Conservation (phyloP, 2,329 filamentous ascomycete genomes). For the Colletotrichum karsti region DNA sequence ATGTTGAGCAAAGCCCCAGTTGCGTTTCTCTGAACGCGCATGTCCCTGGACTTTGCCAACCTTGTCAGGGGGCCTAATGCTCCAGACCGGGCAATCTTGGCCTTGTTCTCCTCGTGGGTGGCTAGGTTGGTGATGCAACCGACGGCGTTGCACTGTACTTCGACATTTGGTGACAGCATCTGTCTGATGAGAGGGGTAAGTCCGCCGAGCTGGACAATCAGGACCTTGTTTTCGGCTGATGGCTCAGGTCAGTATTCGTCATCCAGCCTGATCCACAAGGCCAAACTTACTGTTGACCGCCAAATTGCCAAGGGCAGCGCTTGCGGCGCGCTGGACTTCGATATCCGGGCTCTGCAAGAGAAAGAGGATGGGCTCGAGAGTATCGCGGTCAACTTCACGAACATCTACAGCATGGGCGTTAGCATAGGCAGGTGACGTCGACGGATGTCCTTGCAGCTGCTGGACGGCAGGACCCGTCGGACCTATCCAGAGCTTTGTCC, state of each 20-base stretch:
- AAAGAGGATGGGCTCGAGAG: slow-evolving; percentile 94
- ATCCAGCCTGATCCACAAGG: background rate
- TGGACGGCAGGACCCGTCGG: background rate
- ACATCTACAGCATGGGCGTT: slow-evolving; percentile 76
- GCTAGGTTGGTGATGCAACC: slow-evolving; percentile 98
- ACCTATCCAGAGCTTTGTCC: background rate
- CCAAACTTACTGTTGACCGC: slow-evolving; percentile 87
- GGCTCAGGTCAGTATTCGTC: background rate
- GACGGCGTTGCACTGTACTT: slow-evolving; percentile 98
- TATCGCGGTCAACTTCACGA: slow-evolving; percentile 92
- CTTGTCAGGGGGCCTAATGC: slow-evolving; percentile 90
- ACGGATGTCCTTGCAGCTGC: background rate
- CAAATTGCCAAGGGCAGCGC: slow-evolving; percentile 93
- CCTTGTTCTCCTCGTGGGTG: slow-evolving; percentile 99
- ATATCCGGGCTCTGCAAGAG: slow-evolving; percentile 95
- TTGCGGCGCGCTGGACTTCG: slow-evolving; percentile 95
- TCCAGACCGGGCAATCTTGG: slow-evolving; percentile 95
- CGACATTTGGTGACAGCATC: slow-evolving; percentile 98
- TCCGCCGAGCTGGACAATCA: slow-evolving; percentile 92
- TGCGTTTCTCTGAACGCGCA: slow-evolving; percentile 97
- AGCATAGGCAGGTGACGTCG: background rate
- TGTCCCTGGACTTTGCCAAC: slow-evolving; percentile 95
- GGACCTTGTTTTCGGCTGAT: slow-evolving; percentile 96
- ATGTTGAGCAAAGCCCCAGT: slow-evolving; percentile 97
- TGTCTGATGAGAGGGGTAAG: slow-evolving; percentile 92